Base-by-base conservation (phyloP, 352 stramenopile species). In the Phytopythium aichiense region DNA sequence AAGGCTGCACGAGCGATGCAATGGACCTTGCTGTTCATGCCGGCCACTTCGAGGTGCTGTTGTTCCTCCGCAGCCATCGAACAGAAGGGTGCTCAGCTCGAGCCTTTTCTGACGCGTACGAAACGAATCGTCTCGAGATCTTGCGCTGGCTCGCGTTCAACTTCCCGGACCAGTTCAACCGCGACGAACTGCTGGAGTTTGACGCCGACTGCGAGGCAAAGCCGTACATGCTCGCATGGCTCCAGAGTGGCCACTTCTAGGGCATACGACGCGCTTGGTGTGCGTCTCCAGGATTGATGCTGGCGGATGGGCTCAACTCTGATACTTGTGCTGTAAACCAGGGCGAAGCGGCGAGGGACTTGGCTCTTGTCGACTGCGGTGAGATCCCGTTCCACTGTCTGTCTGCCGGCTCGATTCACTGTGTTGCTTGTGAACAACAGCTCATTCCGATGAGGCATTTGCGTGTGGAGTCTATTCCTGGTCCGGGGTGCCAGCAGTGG, bases 161-260 rank as follows among this genome's bases (percentile, higher is more conserved):
- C 48, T 54, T 23, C 28, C 48, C 7, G 15, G 6, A 23, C 13
- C 48, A 54, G 25, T 54, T 54, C 13, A 38, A 54, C 23, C 25
- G 48, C 48, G 16, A 54, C 5, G 16, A 54, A 1, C 9, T 54
- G 48, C 25, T 54, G 15, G 13, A 9, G 18, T 38, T 54, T 23
- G 15, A 12, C 25, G 6, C 5, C 7, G 15, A 54, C 11, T 54
- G 48, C 25, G 48, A 38, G 5, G 7, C 23, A 15, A 53, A 53
- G 25, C 48, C 48, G 28, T 54, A 38, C 28, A 54, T 54, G 48
- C 25, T 54, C 15, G 16, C 16, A 16, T 54, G 48, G 48, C 48
- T 38, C 16, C 25, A 20, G 46, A 33, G 11, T 13, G 46, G 25
- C 23, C 13, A 12, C 23, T 7, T 22, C 6, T 53, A 33, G 46